phyloP scores from a whole-genome alignment of 129 eudicot genomes.

The Lonicera japonica region DNA sequence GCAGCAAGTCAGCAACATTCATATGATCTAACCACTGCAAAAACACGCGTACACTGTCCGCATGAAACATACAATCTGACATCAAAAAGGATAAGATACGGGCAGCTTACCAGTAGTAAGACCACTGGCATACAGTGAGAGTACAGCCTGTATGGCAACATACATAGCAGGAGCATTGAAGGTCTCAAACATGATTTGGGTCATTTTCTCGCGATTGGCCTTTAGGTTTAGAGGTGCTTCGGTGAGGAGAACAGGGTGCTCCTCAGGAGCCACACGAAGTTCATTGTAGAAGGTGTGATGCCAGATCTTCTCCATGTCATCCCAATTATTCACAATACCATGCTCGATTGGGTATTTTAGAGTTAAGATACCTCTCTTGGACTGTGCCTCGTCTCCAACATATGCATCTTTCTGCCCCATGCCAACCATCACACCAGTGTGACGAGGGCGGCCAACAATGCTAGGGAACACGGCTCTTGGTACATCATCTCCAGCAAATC shows the following conservation, averaged over 20 bases:
- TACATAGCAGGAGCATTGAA: conserved; percentile 67
- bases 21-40: too few species aligned
- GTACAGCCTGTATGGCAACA: conserved; percentile 60
- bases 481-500: conserved; percentile 63
- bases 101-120: conserved; percentile 53
- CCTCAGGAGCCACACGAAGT: conserved; percentile 72
- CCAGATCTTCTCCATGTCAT: conserved; percentile 76
- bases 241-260: conserved; percentile 61
- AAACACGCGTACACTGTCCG: too few species aligned
- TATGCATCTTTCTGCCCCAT: conserved; percentile 76
- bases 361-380: conserved; percentile 58
- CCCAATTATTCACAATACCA: conserved; percentile 68
- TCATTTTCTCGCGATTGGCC: conserved; percentile 69
- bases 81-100: not conserved
- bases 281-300: conserved; percentile 66
- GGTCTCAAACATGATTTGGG: conserved; percentile 65
- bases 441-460: conserved; percentile 68
- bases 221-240: conserved; percentile 70
- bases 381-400: conserved; percentile 70
- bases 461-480: conserved; percentile 61
- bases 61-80: too few species aligned
- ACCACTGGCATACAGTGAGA: conserved; percentile 62
- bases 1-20: too few species aligned
- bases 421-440: conserved; percentile 69
- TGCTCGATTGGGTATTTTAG: conserved; percentile 65